Conservation (phyloP, 768 basidiomycete genomes). For the Mycena kentingensis region DNA sequence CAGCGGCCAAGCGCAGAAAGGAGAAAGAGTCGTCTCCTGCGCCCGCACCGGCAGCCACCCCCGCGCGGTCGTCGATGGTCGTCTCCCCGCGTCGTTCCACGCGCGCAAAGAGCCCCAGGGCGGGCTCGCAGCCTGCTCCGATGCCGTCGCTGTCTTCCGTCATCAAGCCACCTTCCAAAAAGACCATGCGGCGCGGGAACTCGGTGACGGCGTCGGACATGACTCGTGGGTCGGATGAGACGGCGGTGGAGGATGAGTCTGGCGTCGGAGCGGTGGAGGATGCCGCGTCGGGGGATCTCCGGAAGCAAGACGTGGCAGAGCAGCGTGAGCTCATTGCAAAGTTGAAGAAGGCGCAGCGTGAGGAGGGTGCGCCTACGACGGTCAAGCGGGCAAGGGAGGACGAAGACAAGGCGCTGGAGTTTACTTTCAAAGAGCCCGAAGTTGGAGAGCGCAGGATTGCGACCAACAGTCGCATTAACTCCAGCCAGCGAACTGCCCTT, state of each 20-base stretch:
- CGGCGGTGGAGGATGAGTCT: constrained; percentile 65
- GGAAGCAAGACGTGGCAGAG: constrained; percentile 71
- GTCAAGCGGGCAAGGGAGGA: constrained; percentile 59
- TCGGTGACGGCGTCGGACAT: constrained; percentile 40
- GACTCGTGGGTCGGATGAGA: constrained; percentile 61
- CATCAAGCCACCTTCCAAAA: constrained; percentile 38
- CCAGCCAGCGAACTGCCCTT: constrained; percentile 72
- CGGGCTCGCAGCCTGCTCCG: constrained; percentile 35
- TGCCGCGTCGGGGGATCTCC: constrained; percentile 62
- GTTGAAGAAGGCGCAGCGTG: constrained; percentile 51
- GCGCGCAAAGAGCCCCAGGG: constrained; percentile 45
- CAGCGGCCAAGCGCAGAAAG: constrained; percentile 63
- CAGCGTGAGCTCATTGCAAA: constrained; percentile 76
- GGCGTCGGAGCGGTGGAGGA: constrained; percentile 49
- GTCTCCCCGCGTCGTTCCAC: constrained; percentile 38
- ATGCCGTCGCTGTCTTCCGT: constrained; percentile 39
- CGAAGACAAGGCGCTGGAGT: constrained; percentile 50
- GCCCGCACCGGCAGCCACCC: constrained; percentile 39
- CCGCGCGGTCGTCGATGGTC: constrained; percentile 35
- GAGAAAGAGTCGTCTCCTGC: constrained; percentile 60
- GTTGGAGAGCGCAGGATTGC: constrained; percentile 50
- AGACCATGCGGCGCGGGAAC: constrained; percentile 34
- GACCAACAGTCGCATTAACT: constrained; percentile 66
- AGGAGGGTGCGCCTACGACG: constrained; percentile 30
- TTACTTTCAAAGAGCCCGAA: constrained; percentile 74